A percentile compares a stretch with the other conserved stretches of the same genome.
These are phyloP conservation scores for Aschersonia sp. DNA, from an alignment of 2,329 filamentous ascomycete genomes.

Conservation along the genomic window DNA sequence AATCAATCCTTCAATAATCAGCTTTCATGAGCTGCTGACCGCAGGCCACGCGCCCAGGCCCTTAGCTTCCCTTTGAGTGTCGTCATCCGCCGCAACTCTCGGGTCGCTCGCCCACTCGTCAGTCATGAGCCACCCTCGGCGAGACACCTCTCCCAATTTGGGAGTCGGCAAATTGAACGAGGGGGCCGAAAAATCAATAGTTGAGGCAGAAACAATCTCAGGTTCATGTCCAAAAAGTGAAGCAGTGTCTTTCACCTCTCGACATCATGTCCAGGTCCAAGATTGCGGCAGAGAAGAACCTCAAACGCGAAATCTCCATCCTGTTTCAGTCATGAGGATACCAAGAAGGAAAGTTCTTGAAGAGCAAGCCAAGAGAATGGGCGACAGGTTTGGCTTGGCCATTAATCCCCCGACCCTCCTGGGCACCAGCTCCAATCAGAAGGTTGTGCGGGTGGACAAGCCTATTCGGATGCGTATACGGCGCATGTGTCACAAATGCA, in stretches of 20 bases:
- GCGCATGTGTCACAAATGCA: conserved; percentile 69
- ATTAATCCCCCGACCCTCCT: conserved; percentile 40
- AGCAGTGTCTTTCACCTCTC: conserved; percentile 9
- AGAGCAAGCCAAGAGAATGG: conserved; percentile 41
- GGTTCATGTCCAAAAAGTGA: conserved; percentile 23
- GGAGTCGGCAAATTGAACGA: conserved; percentile 27
- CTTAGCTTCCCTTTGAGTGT: background rate
- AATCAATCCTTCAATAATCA: too few relatives aligned
- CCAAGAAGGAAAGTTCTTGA: conserved; percentile 37
- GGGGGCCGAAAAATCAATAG: conserved; percentile 23
- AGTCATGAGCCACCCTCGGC: background rate
- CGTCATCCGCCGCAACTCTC: background rate
- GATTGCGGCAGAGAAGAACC: background rate
- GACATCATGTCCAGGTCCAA: background rate
- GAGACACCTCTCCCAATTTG: conserved; percentile 8
- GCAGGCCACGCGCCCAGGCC: too few relatives aligned
- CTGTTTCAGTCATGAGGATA: conserved; percentile 11
- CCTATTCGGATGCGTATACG: conserved; percentile 66
- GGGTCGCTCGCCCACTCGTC: background rate
- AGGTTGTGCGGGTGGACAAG: conserved; percentile 54
- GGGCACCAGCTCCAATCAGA: conserved; percentile 31
- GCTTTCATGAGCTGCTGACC: too few relatives aligned
- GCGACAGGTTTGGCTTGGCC: conserved; percentile 39
- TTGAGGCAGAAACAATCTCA: conserved; percentile 34
- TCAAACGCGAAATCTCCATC: background rate